Evolutionary conservation across 805 yeast species (phyloP).

Genomic region (Saccharomyces paradoxus): DNA sequence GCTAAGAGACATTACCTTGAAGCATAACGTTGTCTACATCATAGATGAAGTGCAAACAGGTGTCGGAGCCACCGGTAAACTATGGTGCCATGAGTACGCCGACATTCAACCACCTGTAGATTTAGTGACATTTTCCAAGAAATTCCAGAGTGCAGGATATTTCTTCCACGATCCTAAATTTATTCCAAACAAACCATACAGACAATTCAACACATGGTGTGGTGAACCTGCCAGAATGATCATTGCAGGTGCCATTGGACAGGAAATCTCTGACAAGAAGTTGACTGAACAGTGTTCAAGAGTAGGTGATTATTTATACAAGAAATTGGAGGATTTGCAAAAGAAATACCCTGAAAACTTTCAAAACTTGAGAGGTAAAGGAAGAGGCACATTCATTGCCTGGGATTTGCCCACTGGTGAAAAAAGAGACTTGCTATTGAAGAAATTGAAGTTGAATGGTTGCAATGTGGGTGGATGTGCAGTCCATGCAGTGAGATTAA

Average conservation of each 20-base stretch:
- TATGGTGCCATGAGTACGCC: conserved; percentile 71
- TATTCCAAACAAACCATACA: conserved; percentile 52
- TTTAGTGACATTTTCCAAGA: conserved; percentile 63
- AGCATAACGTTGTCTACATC: conserved; percentile 51
- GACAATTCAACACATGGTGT: conserved; percentile 75
- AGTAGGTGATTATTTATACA: conserved; percentile 49
- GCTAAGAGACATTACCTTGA: conserved; percentile 49
- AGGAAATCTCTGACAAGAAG: conserved; percentile 44
- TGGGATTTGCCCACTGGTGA: conserved; percentile 44
- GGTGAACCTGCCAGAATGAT: conserved; percentile 67
- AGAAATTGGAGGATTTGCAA: conserved; percentile 32
- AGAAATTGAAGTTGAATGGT: conserved; percentile 42
- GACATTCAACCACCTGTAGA: conserved; percentile 55
- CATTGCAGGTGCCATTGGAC: conserved; percentile 51
- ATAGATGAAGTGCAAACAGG: conserved; percentile 72
- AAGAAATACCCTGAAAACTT: conserved; percentile 36
- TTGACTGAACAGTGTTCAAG: conserved; percentile 41
- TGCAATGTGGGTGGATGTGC: conserved; percentile 66
- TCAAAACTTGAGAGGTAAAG: conserved; percentile 51
- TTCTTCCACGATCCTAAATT: conserved; percentile 52
- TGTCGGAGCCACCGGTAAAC: conserved; percentile 63
- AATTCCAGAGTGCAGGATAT: conserved; percentile 68
- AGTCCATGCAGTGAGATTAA: conserved; percentile 47
- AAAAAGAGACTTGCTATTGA: conserved; percentile 41
- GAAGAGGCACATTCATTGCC: conserved; percentile 58